phyloP scores from a whole-genome alignment of 345 rosid genomes.

The Hibiscus mutabilis region DNA sequence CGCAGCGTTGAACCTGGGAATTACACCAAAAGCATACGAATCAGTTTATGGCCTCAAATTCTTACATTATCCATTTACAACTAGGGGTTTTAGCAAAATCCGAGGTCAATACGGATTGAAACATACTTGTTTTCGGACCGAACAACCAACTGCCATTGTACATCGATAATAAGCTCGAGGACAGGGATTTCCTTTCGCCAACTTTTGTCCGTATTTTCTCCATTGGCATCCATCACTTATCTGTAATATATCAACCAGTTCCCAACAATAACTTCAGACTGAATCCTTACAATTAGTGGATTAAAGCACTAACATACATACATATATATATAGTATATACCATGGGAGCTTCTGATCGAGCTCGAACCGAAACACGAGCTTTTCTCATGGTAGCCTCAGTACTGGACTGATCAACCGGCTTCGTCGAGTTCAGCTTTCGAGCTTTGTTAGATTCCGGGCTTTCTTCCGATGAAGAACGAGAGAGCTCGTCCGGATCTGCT shows the following conservation, averaged over 20 bases:
- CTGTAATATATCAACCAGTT: constrained; percentile 11
- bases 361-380: too few species aligned
- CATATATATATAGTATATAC: constrained; percentile 20
- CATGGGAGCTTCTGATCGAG: constrained; percentile 70
- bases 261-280: not conserved
- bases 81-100: too few species aligned
- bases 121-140: constrained; percentile 62
- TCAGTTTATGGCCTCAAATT: not conserved
- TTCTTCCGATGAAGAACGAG: constrained; percentile 68
- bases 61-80: too few species aligned
- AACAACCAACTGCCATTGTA: constrained; percentile 67
- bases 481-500: constrained; percentile 24
- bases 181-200: too few species aligned
- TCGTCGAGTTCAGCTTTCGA: too few species aligned
- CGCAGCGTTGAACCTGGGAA: not conserved
- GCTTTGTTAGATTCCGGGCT: too few species aligned
- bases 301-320: not conserved
- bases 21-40: not conserved
- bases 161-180: constrained; percentile 57
- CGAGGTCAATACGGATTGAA: not conserved
- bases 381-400: constrained; percentile 62
- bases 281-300: not conserved
- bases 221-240: too few species aligned
- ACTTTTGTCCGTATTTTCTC: too few species aligned
- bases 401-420: constrained; percentile 40